Conservation (phyloP, 106 monocot genomes). For the Agapanthus africanus region DNA sequence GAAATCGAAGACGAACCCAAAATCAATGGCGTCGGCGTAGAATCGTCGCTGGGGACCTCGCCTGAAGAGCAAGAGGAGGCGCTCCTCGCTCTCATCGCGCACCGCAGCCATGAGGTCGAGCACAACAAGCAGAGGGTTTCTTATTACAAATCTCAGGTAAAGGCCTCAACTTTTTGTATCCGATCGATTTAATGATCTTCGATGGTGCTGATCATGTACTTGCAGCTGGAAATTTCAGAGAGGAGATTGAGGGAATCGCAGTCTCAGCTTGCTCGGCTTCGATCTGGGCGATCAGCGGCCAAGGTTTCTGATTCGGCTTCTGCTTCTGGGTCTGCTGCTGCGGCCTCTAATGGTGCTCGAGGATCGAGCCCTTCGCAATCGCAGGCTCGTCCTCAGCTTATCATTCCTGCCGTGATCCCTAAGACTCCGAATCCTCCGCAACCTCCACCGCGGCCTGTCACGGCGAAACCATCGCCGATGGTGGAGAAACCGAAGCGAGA, state of each 20-base stretch:
- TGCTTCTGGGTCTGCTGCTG: neutral
- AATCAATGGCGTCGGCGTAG: neutral
- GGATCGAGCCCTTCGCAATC: neutral
- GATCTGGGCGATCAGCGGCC: neutral
- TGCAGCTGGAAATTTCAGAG: conserved; percentile 51
- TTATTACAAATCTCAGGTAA: conserved; percentile 49
- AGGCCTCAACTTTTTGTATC: neutral
- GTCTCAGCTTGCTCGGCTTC: conserved; percentile 37
- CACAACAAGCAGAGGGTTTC: conserved; percentile 26
- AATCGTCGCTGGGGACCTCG: neutral
- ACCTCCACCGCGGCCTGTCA: neutral
- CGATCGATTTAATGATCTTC: neutral
- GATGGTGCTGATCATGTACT: neutral
- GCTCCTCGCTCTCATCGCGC: conserved; percentile 50
- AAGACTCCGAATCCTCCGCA: conserved; percentile 8
- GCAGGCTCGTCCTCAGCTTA: conserved; percentile 25
- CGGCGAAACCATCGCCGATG: neutral
- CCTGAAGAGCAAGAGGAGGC: conserved; percentile 47
- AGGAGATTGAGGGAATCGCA: conserved; percentile 36
- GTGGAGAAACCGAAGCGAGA: neutral
- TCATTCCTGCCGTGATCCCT: conserved; percentile 25
- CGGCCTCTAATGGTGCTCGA: neutral
- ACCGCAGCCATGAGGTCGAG: conserved; percentile 34
- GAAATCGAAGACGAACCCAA: neutral
- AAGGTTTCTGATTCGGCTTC: too few species aligned